phyloP scores from a whole-genome alignment of 106 monocot genomes.

The Acorus calamus region DNA sequence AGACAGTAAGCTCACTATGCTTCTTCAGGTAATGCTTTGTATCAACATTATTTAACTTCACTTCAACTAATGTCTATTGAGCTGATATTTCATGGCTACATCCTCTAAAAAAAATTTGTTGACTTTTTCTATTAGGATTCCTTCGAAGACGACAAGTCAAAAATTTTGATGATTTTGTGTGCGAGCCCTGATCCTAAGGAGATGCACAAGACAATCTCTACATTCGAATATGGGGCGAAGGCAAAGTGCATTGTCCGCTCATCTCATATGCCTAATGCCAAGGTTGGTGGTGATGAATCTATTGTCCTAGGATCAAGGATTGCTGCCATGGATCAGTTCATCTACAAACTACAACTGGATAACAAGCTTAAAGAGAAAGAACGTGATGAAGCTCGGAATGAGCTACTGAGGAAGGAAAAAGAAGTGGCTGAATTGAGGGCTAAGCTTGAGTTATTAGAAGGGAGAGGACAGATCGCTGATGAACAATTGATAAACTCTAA shows the following conservation, averaged over 20 bases:
- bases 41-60: background rate
- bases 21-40: conserved; percentile 58
- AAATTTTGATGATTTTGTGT: conserved; percentile 94
- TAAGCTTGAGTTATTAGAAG: conserved; percentile 41
- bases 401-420: conserved; percentile 52
- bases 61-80: too few relatives aligned
- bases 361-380: conserved; percentile 70
- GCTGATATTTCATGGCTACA: too few relatives aligned
- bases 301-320: conserved; percentile 51
- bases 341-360: conserved; percentile 71
- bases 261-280: conserved; percentile 69
- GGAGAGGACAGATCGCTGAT: conserved; percentile 12
- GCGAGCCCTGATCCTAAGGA: conserved; percentile 94
- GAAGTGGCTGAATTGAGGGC: conserved; percentile 32
- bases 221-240: conserved; percentile 94
- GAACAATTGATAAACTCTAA: conserved; percentile 50
- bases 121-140: conserved; percentile 50
- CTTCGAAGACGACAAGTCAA: conserved; percentile 90
- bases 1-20: conserved; percentile 98
- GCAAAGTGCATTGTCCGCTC: conserved; percentile 92
- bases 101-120: background rate
- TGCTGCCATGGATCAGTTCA: conserved; percentile 88
- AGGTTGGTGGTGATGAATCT: conserved; percentile 46
- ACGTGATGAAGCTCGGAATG: conserved; percentile 39
- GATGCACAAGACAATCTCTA: conserved; percentile 85